phyloP scores from a whole-genome alignment of 495 filamentous ascomycete genomes.

The Tuber magnatum region DNA sequence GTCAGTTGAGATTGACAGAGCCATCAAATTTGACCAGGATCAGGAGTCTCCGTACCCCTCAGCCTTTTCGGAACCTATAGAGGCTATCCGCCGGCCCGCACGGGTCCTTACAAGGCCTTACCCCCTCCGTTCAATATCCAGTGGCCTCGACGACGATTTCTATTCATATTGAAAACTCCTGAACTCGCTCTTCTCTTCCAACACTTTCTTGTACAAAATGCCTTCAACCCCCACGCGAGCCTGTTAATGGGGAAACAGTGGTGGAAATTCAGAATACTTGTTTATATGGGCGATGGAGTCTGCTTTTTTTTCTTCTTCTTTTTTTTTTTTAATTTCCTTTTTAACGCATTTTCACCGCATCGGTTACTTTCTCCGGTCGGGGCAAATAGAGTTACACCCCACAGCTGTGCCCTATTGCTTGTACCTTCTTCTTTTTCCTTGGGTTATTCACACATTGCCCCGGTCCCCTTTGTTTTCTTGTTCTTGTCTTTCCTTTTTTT shows the following conservation, averaged over 20 bases:
- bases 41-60: background rate
- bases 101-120: background rate
- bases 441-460: background rate
- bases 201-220: background rate
- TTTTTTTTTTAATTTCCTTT: background rate
- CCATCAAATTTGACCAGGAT: background rate
- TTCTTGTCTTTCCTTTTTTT: background rate
- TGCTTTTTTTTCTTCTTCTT: background rate
- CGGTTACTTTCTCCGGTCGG: background rate
- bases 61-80: background rate
- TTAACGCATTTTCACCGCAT: background rate
- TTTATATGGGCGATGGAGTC: background rate
- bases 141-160: background rate
- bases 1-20: background rate
- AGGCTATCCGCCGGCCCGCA: background rate
- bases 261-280: background rate
- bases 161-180: background rate
- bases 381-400: background rate
- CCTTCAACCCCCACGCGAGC: background rate
- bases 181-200: background rate
- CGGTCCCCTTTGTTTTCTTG: background rate
- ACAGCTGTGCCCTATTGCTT: background rate
- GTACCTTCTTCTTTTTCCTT: background rate
- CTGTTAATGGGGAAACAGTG: background rate
- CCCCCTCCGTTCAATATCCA: background rate